These are phyloP conservation scores for Omphalotus olearius DNA, from an alignment of 1,284 basidiomycete genomes.

Conservation along the genomic window DNA sequence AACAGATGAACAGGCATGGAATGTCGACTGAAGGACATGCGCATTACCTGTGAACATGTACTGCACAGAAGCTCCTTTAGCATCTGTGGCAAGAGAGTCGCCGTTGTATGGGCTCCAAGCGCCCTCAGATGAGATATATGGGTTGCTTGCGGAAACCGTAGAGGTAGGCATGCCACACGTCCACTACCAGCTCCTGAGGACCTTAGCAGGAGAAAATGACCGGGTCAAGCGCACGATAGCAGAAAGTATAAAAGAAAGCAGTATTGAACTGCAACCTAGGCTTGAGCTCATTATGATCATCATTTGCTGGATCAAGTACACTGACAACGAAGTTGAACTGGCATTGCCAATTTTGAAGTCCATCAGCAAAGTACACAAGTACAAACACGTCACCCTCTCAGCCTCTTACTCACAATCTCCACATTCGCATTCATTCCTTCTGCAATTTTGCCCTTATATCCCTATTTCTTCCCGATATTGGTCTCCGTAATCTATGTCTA, in stretches of 20 bases:
- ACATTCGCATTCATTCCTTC: slow-evolving; percentile 6
- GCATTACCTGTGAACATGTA: slow-evolving; percentile 1
- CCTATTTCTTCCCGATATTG: slow-evolving; percentile 1
- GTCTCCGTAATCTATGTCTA: slow-evolving; percentile 42
- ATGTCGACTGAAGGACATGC: background rate
- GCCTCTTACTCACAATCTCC: background rate
- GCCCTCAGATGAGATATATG: background rate
- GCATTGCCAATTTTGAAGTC: too few relatives aligned
- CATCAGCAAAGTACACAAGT: too few relatives aligned
- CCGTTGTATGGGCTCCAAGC: background rate
- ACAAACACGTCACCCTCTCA: too few relatives aligned
- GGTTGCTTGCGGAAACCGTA: background rate
- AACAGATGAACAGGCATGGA: background rate
- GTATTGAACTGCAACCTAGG: too few relatives aligned
- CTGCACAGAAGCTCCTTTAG: background rate
- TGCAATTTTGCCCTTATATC: slow-evolving; percentile 7
- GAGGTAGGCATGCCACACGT: background rate
- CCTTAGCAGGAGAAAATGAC: background rate
- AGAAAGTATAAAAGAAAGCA: background rate
- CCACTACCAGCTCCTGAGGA: background rate
- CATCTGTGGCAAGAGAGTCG: background rate
- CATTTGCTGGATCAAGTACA: too few relatives aligned
- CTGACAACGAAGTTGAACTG: too few relatives aligned
- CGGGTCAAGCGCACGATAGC: background rate
- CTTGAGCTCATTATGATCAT: too few relatives aligned